Base-by-base conservation (phyloP, 2,329 filamentous ascomycete species). In the Colletotrichum limetticola region DNA sequence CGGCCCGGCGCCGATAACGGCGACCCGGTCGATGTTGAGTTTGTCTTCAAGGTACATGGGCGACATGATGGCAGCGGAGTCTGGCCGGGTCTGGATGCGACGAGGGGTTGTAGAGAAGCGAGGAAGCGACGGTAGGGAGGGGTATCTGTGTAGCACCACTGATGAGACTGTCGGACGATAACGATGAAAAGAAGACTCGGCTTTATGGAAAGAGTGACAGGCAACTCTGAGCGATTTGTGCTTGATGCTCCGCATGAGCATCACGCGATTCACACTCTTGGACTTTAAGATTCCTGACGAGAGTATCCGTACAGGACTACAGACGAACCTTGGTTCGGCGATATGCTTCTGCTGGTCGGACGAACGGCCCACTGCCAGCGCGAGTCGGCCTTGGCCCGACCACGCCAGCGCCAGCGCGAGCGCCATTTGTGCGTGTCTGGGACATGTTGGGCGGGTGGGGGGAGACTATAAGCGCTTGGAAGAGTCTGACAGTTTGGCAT, bases 1-100 rank as follows among this genome's bases (percentile, higher is more conserved):
- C 1, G 93, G 91, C 0, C 93, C 93, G 14, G 91, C 93, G n/a
- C 93, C 93, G 72, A 95, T 90, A 56, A 95, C 87, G 72, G 91
- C 92, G 75, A 95, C 85, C 16, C 82, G 86, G 66, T 84, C 83
- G 28, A 89, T 75, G 37, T 79, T 75, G 55, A 81, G 49, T 42
- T 63, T 72, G 11, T 74, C 67, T 12, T 74, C 68, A 32, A 60
- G 52, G 46, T 68, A 67, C 16, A 74, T 68, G 22, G 77, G 74
- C 26, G 77, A 76, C 76, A 77, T 77, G 26, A 46, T 57, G 60
- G 66, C 35, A 49, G 66, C 35, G 53, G 58, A 35, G 56, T 19
- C 26, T 12, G 22, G 26, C 46, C 24, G 61, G 42, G 4, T 12
- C 28, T n/a, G 28, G 14, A 30, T 12, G 26, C 24, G 26, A 52